Evolutionary conservation across 2,329 filamentous ascomycete genomes (phyloP), one percentile per base, ranked within the genome.

Genomic region (Cladosporium phlei): DNA sequence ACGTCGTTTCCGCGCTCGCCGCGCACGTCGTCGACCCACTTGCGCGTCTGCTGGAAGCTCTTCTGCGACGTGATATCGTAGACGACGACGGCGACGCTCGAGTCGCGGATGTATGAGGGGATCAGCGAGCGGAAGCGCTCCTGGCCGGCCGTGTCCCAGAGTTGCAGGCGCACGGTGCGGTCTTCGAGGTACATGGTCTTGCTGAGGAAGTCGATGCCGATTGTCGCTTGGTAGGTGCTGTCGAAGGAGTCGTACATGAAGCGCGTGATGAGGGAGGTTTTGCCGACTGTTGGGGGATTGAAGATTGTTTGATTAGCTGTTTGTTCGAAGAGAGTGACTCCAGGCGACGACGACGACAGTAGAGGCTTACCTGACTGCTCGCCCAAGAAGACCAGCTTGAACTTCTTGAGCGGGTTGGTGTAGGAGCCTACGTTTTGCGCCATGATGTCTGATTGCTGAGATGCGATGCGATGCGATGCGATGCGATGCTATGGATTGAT

Each of bases 161-260:
- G 80, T 68, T 98, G 93, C 68, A 98, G 79, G 64, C 94, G 86
- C 52, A 98, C 93, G 32, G 93, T 98, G 66, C 93, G 82, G 75
- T 98, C 93, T 74, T 98, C 93, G 52, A 98, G 85, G 72, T 98
- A 98, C 94, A 98, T 98, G 46, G 93, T 98, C 88, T 98, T 98
- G 64, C 90, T 96, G 58, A 98, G 81, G 67, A 98, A 98, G 72
- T 98, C 93, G 74, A 98, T 98, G 64, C 93, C 93, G 65, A 98
- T 97, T 29, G 93, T 98, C 48, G 93, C 93, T 72, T 98, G 93
- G 74, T 98, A 98, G 78, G 91, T 97, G 73, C 95, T 96, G 77
- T 98, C 93, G 76, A 98, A 98, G 38, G 93, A 97, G 72, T 98
- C 93, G 78, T 98, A 98, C 93, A 98, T 98, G 77, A 98, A 98